Base-by-base conservation (phyloP, 768 basidiomycete species). In the Kwoniella dendrophila region DNA sequence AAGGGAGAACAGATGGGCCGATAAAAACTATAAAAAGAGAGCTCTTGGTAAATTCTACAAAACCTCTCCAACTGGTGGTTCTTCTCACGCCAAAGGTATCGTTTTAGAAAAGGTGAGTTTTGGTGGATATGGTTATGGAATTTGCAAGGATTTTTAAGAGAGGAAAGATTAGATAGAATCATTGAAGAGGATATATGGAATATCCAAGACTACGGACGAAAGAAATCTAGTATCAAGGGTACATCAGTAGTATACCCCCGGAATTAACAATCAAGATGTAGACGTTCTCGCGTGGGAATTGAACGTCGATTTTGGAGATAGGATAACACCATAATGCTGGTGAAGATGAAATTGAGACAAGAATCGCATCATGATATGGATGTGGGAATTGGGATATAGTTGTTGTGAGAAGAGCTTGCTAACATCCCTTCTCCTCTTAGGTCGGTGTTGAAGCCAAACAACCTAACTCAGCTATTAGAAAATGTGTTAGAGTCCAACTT, bases 401-500 rank as follows among this genome's bases (percentile, higher is more conserved):
- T 20, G 32, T 29, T 51, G 45, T 16, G 44, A 27, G 20, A 22
- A 43, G n/a, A n/a, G n/a, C n/a, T n/a, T n/a, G n/a, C 33, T 6
- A 41, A 44, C 34, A 26, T 30, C 32, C 26, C 29, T 32, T 24
- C n/a, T 38, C 6, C 67, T n/a, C n/a, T n/a, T n/a, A 80, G 79
- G 93, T 99, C 77, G 96, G 96, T 80, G 95, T 99, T 68, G 96
- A 99, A 84, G 95, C 96, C 80, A 99, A 99, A 83, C 96, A 99
- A 82, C 96, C 96, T 83, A 99, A 99, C 86, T 99, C 96, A 80
- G 96, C 96, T 81, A 98, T 99, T 82, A 93, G 96, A 82, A 99
- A 99, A 82, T 99, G 96, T 84, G 96, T 99, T 72, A 92, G 96
- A 84, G 96, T 99, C 67, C 96, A 99, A 78, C 85, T 99, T 73